phyloP scores from a whole-genome alignment of 176 grass and related monocot genomes.

The Luzula sylvatica region DNA sequence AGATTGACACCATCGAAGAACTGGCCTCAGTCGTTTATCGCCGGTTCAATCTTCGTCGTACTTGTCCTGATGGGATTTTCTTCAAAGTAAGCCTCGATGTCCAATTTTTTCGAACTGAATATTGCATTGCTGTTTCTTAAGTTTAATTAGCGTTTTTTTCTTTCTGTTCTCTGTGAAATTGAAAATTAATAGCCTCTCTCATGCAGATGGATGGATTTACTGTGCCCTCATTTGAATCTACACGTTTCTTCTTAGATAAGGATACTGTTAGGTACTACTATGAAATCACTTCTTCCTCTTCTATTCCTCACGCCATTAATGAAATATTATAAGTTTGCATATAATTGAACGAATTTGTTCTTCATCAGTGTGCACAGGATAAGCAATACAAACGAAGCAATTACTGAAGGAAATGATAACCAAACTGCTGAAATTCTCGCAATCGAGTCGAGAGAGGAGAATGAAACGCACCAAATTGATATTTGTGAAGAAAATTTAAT shows the following conservation, averaged over 20 bases:
- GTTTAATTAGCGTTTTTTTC: background rate
- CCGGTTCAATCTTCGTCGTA: constrained; percentile 37
- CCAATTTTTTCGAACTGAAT: background rate
- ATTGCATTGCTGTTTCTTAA: background rate
- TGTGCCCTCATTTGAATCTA: constrained; percentile 56
- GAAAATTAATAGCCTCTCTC: constrained; percentile 16
- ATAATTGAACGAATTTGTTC: constrained; percentile 8
- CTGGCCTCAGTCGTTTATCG: constrained; percentile 34
- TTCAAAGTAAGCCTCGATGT: constrained; percentile 23
- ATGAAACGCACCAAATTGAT: no score
- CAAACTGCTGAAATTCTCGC: constrained; percentile 32
- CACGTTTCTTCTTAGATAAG: constrained; percentile 69
- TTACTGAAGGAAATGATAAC: constrained; percentile 24
- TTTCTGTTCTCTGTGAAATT: no score
- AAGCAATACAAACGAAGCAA: constrained; percentile 25
- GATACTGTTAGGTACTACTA: constrained; percentile 62
- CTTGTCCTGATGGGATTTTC: constrained; percentile 36
- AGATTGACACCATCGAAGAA: constrained; percentile 47
- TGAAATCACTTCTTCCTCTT: background rate
- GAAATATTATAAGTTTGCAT: background rate
- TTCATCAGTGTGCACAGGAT: constrained; percentile 42
- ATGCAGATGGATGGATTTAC: constrained; percentile 74
- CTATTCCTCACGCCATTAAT: background rate
- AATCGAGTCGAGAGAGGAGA: constrained; percentile 25
- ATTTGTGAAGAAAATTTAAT: constrained; percentile 15